Evolutionary conservation across 305 asterid genomes (phyloP).

Genomic region (Fraxinus platypoda): DNA sequence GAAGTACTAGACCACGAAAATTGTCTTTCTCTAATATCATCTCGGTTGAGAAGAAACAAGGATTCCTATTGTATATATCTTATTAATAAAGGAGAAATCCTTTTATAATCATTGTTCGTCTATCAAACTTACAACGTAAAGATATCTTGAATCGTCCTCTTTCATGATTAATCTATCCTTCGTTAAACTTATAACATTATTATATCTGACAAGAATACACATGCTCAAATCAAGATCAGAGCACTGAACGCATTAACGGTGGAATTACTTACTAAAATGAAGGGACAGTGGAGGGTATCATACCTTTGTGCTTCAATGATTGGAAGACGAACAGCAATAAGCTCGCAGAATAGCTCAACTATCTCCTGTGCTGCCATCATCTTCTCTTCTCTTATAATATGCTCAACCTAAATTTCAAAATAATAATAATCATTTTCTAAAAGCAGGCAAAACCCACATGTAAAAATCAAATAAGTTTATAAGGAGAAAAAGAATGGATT

Average conservation of each 20-base stretch:
- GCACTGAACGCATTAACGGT: background rate
- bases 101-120: background rate
- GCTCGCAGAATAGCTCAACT: slow-evolving; percentile 88
- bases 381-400: slow-evolving; percentile 94
- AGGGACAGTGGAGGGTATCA: background rate
- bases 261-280: background rate
- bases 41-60: background rate
- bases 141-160: background rate
- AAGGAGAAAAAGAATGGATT: background rate
- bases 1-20: background rate
- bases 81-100: background rate
- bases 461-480: background rate
- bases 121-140: background rate
- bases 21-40: background rate
- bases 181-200: background rate
- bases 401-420: slow-evolving; percentile 70
- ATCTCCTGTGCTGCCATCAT: slow-evolving; percentile 99
- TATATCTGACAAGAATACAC: background rate
- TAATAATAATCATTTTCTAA: background rate
- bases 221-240: background rate
- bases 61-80: background rate
- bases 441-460: background rate
- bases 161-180: background rate
- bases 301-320: slow-evolving; percentile 92
- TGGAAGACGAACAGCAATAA: slow-evolving; percentile 84